Evolutionary conservation across 768 basidiomycete species (phyloP).

Genomic region (Termitomyces sp.): DNA sequence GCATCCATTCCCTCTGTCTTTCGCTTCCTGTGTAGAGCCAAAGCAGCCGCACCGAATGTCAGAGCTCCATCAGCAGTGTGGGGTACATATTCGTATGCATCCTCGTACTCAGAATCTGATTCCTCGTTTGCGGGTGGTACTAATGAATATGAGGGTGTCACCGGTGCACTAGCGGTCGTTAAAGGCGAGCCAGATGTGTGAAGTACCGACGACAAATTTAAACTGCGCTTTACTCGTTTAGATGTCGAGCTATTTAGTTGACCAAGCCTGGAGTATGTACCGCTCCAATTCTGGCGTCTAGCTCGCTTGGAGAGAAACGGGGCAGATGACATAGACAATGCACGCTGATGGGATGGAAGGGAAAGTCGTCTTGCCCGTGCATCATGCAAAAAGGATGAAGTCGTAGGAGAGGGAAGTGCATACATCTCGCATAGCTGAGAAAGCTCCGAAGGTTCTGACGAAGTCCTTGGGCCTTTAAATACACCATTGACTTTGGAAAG

Average conservation of each 20-base stretch:
- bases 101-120: conserved; percentile 21
- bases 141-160: conserved; percentile 10
- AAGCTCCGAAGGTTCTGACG: conserved; percentile 45
- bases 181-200: conserved; percentile 11
- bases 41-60: conserved; percentile 55
- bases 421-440: conserved; percentile 85
- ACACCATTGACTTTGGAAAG: background rate
- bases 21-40: conserved; percentile 53
- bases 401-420: conserved; percentile 63
- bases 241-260: conserved; percentile 39
- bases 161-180: conserved; percentile 34
- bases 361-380: conserved; percentile 32
- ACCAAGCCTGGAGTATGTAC: conserved; percentile 50
- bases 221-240: conserved; percentile 46
- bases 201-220: conserved; percentile 42
- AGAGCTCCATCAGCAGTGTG: conserved; percentile 11
- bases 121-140: conserved; percentile 24
- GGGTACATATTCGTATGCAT: conserved; percentile 13
- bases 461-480: background rate
- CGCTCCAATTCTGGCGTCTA: conserved; percentile 76
- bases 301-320: conserved; percentile 18
- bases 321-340: conserved; percentile 18
- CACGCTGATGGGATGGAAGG: conserved; percentile 27
- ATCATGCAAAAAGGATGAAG: conserved; percentile 5
- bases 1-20: conserved; percentile 42